phyloP scores from a whole-genome alignment of 176 grass and related monocot species.

The Chloris gayana region DNA sequence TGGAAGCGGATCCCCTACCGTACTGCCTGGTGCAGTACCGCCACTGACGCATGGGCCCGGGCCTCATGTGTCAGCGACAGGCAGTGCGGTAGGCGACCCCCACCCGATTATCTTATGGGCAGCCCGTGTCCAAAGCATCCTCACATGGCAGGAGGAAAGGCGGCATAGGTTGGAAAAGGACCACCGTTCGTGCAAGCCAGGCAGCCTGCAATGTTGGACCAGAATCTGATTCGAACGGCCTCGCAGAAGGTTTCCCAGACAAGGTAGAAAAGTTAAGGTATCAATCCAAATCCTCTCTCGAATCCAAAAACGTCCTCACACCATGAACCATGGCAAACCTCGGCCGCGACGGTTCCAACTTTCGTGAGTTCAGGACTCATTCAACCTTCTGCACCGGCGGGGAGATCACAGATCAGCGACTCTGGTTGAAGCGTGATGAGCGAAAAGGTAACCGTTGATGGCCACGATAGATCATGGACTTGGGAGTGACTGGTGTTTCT shows the following conservation, averaged over 20 bases:
- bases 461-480: neutral
- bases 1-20: too few relatives aligned
- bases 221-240: constrained; percentile 27
- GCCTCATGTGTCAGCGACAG: too few relatives aligned
- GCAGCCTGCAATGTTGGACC: neutral
- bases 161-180: neutral
- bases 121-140: neutral
- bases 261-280: neutral
- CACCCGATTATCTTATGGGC: neutral
- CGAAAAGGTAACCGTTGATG: constrained; percentile 16
- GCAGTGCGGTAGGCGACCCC: too few relatives aligned
- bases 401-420: too few relatives aligned
- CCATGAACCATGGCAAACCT: neutral
- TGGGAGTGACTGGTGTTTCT: neutral
- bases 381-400: neutral
- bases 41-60: too few relatives aligned
- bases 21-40: too few relatives aligned
- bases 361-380: neutral
- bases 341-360: neutral
- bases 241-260: neutral
- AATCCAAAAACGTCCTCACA: neutral
- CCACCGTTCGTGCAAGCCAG: neutral
- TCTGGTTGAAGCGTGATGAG: too few relatives aligned
- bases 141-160: neutral
- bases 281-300: neutral